Conservation (phyloP, 2,329 filamentous ascomycete genomes). For the Beauveria medogensis region DNA sequence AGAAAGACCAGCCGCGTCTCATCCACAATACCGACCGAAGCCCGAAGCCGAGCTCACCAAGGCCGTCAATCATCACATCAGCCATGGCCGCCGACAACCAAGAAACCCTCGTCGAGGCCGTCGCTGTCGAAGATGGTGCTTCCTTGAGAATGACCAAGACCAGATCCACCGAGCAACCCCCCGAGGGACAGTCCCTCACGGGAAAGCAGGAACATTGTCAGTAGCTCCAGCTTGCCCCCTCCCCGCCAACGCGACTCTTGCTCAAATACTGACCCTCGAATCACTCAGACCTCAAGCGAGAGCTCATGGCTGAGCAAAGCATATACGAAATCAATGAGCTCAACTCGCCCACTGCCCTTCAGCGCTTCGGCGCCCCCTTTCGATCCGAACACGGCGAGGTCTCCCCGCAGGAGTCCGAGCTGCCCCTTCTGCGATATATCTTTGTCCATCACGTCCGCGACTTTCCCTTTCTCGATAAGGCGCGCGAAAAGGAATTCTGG, state of each 20-base stretch:
- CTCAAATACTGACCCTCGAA: constrained; percentile 9
- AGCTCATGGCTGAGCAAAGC: constrained; percentile 85
- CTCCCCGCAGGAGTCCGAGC: constrained; percentile 83
- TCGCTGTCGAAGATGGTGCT: constrained; percentile 14
- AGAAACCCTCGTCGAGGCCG: constrained; percentile 17
- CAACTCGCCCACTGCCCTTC: constrained; percentile 87
- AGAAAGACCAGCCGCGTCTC: background rate
- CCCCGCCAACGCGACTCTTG: background rate
- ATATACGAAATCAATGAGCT: constrained; percentile 86
- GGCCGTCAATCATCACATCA: background rate
- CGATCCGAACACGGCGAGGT: constrained; percentile 88
- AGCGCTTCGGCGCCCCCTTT: constrained; percentile 93
- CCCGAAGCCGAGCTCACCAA: background rate
- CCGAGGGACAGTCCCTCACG: constrained; percentile 53
- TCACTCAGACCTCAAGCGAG: constrained; percentile 77
- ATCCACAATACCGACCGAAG: background rate
- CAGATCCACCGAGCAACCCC: constrained; percentile 17
- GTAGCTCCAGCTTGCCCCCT: constrained; percentile 22
- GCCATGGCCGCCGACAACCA: constrained; percentile 22
- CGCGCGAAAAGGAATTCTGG: constrained; percentile 98
- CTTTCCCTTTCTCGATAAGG: constrained; percentile 95
- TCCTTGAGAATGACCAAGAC: constrained; percentile 15
- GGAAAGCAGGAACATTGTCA: constrained; percentile 97
- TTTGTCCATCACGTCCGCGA: constrained; percentile 97
- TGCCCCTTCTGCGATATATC: constrained; percentile 90